Evolutionary conservation across 768 basidiomycete species (phyloP).

Genomic region (Pholiota microspora): DNA sequence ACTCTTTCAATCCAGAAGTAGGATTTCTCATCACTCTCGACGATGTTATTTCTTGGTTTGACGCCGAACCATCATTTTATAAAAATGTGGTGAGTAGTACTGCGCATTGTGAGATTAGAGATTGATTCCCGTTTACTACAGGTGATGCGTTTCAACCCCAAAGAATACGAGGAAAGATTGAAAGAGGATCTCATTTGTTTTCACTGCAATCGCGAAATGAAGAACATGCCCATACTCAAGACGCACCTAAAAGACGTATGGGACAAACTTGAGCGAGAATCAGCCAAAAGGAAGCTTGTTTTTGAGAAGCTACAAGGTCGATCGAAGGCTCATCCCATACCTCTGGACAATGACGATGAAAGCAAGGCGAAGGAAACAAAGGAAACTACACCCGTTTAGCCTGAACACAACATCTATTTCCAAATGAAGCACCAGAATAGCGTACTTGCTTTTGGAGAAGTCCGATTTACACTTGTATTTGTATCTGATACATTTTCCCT

Average conservation of each 20-base stretch:
- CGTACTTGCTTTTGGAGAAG: too few relatives aligned
- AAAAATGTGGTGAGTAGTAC: constrained; percentile 17
- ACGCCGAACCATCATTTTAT: constrained; percentile 57
- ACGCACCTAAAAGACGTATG: constrained; percentile 75
- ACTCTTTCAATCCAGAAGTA: constrained; percentile 81
- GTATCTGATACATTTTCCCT: too few relatives aligned
- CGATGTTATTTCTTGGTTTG: constrained; percentile 82
- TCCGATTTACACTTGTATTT: too few relatives aligned
- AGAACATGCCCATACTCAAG: constrained; percentile 76
- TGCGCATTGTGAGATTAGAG: too few relatives aligned
- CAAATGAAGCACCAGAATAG: too few relatives aligned
- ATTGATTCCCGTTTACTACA: too few relatives aligned
- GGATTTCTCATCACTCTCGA: constrained; percentile 82
- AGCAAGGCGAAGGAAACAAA: constrained; percentile 6
- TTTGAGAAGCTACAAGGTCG: constrained; percentile 20
- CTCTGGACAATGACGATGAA: background rate
- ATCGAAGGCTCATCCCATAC: background rate
- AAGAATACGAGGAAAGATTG: constrained; percentile 61
- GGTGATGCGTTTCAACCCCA: constrained; percentile 52
- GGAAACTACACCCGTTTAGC: background rate
- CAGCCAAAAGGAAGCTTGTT: constrained; percentile 40
- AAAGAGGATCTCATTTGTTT: constrained; percentile 71
- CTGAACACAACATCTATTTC: background rate
- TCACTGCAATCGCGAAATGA: constrained; percentile 58
- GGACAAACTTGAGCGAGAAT: constrained; percentile 44